Evolutionary conservation across 768 basidiomycete genomes (phyloP).

Genomic region (Leucogyrophana mollusca): DNA sequence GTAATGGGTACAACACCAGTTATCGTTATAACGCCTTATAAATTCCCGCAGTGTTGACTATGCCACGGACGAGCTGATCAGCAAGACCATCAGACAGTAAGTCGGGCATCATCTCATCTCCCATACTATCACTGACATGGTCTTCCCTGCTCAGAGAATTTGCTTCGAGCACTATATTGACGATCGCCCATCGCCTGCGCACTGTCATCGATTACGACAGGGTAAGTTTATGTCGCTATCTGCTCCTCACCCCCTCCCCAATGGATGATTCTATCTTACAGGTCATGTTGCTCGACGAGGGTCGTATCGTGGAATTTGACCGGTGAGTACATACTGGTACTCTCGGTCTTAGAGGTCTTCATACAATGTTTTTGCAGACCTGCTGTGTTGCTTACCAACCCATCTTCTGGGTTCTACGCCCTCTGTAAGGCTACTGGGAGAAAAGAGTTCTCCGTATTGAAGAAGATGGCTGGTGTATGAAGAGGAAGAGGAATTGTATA

Average conservation of each 20-base stretch:
- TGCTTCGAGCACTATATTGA: constrained; percentile 76
- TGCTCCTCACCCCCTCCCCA: constrained; percentile 5
- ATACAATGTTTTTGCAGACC: constrained; percentile 42
- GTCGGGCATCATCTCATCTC: constrained; percentile 19
- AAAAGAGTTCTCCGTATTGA: constrained; percentile 66
- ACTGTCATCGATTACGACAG: constrained; percentile 85
- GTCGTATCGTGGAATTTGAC: constrained; percentile 77
- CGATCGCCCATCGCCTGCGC: constrained; percentile 77
- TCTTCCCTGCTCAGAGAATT: constrained; percentile 52
- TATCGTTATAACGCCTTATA: not conserved
- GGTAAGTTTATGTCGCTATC: constrained; percentile 39
- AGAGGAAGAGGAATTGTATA: too few relatives aligned
- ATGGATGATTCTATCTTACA: constrained; percentile 23
- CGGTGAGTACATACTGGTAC: constrained; percentile 29
- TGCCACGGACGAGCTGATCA: constrained; percentile 85
- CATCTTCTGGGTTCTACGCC: constrained; percentile 59
- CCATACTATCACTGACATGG: not conserved
- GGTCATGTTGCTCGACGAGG: constrained; percentile 80
- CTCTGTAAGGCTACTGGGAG: constrained; percentile 76
- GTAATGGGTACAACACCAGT: constrained; percentile 35
- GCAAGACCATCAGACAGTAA: constrained; percentile 78
- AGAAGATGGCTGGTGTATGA: constrained; percentile 55
- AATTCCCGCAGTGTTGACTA: constrained; percentile 81
- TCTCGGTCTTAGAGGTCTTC: not conserved
- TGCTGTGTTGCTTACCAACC: constrained; percentile 49